phyloP scores from a whole-genome alignment of 2,329 filamentous ascomycete genomes.

The Penicillium decumbens region DNA sequence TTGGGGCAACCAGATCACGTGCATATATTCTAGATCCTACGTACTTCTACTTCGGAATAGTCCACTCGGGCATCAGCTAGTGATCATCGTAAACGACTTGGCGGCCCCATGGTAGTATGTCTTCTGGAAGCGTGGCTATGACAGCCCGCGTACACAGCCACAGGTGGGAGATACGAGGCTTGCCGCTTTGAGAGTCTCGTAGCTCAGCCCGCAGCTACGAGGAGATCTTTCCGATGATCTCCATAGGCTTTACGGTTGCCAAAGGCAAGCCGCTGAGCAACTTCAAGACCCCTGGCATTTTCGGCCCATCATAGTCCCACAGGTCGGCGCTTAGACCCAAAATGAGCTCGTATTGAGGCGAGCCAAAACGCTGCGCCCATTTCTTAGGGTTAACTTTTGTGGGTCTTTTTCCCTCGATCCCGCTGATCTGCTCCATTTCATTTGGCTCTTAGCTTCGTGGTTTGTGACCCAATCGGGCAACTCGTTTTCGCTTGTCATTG shows the following conservation, averaged over 20 bases:
- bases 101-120: too few species aligned
- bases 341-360: slow-evolving; percentile 12
- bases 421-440: slow-evolving; percentile 1
- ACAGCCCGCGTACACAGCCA: neutral
- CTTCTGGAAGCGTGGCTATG: neutral
- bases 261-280: neutral
- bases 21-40: neutral
- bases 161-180: neutral
- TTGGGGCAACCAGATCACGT: slow-evolving; percentile 9
- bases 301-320: neutral
- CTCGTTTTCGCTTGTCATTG: slow-evolving; percentile 17
- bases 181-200: neutral
- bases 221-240: neutral
- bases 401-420: neutral
- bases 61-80: too few species aligned
- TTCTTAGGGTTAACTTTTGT: neutral
- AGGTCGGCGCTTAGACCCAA: neutral
- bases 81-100: too few species aligned
- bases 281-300: neutral
- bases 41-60: too few species aligned
- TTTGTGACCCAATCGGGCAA: slow-evolving; percentile 13
- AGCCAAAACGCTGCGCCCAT: neutral
- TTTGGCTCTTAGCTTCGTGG: neutral
- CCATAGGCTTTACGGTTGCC: neutral
- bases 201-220: neutral